These are phyloP conservation scores for Backusella liffmaniae DNA, from an alignment of 192 early-diverging fungal species.

Conservation along the genomic window DNA sequence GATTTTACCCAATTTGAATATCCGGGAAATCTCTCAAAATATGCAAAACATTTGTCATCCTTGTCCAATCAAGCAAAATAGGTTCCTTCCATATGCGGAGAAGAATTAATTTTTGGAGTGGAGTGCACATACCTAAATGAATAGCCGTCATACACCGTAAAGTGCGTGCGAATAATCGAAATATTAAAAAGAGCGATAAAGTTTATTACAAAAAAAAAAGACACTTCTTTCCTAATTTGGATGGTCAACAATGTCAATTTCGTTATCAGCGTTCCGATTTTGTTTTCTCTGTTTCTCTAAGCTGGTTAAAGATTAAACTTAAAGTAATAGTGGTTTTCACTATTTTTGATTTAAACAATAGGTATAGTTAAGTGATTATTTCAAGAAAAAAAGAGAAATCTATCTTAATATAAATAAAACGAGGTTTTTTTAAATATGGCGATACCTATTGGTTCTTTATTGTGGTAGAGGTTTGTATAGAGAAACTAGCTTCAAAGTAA, in stretches of 20 bases:
- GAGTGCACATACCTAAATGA: neutral
- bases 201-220: conserved; percentile 10
- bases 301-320: neutral
- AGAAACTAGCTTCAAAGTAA: too few relatives aligned
- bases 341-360: neutral
- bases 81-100: neutral
- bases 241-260: neutral
- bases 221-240: neutral
- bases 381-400: neutral
- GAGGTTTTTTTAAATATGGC: too few relatives aligned
- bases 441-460: too few relatives aligned
- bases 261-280: neutral
- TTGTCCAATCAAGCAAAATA: neutral
- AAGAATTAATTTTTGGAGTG: neutral
- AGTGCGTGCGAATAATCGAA: conserved; percentile 3
- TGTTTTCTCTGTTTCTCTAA: neutral
- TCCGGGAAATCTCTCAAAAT: neutral
- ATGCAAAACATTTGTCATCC: conserved; percentile 3
- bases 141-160: neutral
- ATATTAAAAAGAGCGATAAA: neutral
- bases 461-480: too few relatives aligned
- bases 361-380: neutral
- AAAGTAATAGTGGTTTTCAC: neutral
- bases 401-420: too few relatives aligned
- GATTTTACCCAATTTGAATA: neutral